These are phyloP conservation scores for Coniochaeta sp. DNA, from an alignment of 2,329 filamentous ascomycete genomes.

Conservation along the genomic window DNA sequence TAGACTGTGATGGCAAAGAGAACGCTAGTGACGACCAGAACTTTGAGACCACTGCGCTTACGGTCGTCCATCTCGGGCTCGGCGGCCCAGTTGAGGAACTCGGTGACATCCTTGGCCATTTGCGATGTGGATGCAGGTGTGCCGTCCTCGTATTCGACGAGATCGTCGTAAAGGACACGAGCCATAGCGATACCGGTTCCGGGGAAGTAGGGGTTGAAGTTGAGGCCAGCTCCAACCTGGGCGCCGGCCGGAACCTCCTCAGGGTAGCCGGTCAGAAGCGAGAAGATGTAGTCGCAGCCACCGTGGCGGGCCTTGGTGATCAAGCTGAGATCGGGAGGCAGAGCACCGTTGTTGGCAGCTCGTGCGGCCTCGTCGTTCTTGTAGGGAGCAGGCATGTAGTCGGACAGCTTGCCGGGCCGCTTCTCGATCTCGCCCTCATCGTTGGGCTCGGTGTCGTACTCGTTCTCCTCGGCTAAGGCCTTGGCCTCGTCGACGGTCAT, in stretches of 20 bases:
- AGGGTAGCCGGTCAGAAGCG: slow-evolving; percentile 90
- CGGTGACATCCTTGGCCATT: slow-evolving; percentile 98
- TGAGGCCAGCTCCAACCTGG: slow-evolving; percentile 77
- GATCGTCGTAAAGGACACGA: slow-evolving; percentile 92
- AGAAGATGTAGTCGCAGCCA: slow-evolving; percentile 98
- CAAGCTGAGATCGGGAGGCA: slow-evolving; percentile 94
- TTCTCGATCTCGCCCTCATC: slow-evolving; percentile 97
- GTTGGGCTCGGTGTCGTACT: slow-evolving; percentile 97
- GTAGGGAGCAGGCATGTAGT: slow-evolving; percentile 92
- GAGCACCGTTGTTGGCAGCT: slow-evolving; percentile 95
- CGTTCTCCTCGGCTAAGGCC: slow-evolving; percentile 92
- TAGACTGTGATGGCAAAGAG: slow-evolving; percentile 86
- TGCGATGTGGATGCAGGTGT: slow-evolving; percentile 93
- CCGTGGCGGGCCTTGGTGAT: slow-evolving; percentile 97
- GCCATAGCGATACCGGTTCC: slow-evolving; percentile 98
- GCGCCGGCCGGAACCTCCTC: slow-evolving; percentile 92
- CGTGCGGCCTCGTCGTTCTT: slow-evolving; percentile 98
- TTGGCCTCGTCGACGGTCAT: slow-evolving; percentile 98
- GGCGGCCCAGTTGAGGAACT: slow-evolving; percentile 98
- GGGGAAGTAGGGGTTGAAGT: slow-evolving; percentile 99
- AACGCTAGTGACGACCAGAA: slow-evolving; percentile 69
- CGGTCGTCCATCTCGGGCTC: slow-evolving; percentile 99
- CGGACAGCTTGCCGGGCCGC: slow-evolving; percentile 95
- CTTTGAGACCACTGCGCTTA: slow-evolving; percentile 99
- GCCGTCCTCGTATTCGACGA: slow-evolving; percentile 96